Conservation (phyloP, 805 yeast species). For the Yamadazyma laniorum region DNA sequence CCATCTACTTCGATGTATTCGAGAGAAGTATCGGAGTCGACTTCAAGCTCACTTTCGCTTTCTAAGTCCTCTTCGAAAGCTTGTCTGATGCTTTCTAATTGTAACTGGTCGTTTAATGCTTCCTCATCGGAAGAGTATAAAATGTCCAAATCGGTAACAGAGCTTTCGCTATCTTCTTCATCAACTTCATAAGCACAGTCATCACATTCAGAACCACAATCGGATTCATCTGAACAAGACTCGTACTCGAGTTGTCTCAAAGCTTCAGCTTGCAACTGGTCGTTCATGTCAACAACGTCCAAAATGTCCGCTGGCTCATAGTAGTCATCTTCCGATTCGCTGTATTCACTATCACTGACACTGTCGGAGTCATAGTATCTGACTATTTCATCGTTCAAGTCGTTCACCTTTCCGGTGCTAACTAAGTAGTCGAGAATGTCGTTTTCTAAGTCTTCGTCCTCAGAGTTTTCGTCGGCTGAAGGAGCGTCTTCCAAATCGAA, state of each 20-base stretch:
- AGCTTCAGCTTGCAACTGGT: slow-evolving; percentile 37
- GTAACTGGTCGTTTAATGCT: slow-evolving; percentile 30
- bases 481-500: slow-evolving; percentile 23
- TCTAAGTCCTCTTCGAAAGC: slow-evolving; percentile 32
- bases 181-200: slow-evolving; percentile 1
- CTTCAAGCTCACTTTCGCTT: slow-evolving; percentile 25
- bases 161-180: slow-evolving; percentile 14
- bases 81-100: slow-evolving; percentile 37
- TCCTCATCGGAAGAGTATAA: slow-evolving; percentile 29
- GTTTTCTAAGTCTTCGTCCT: slow-evolving; percentile 34
- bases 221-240: slow-evolving; percentile 14
- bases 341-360: slow-evolving; percentile 4
- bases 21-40: slow-evolving; percentile 21
- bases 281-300: slow-evolving; percentile 39
- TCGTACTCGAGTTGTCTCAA: slow-evolving; percentile 4
- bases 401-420: slow-evolving; percentile 23
- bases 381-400: slow-evolving; percentile 31
- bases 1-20: slow-evolving; percentile 32
- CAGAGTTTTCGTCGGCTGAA: slow-evolving; percentile 14
- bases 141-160: slow-evolving; percentile 22
- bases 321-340: slow-evolving; percentile 16
- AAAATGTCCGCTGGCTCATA: slow-evolving; percentile 29
- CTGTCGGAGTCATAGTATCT: slow-evolving; percentile 23
- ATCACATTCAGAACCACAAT: slow-evolving; percentile 12
- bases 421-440: slow-evolving; percentile 25